Evolutionary conservation across 352 stramenopile species (phyloP), one percentile per base, ranked within the genome.

Genomic region (Vaucheria bursata): DNA sequence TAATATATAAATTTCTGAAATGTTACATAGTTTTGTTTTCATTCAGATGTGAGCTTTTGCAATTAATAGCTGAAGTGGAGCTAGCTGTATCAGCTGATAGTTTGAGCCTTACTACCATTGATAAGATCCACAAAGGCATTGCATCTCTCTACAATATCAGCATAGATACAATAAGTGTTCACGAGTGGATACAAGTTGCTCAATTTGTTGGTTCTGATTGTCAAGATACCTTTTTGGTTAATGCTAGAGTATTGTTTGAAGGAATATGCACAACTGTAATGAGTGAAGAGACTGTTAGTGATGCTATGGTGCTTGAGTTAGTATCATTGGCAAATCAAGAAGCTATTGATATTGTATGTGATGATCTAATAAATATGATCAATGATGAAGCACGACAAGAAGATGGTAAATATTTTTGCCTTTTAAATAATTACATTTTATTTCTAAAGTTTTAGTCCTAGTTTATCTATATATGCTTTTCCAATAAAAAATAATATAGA

Each of bases 351-450:
- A 64, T 82, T 71, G 77, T 82, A 32, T 82, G 77, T 59, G 77
- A 82, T 25, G 77, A 82, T 45, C 71, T 82, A 1, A 31, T 82
- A 7, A 82, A 82, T 35, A 82, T 82, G 77, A 82, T 82, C 6
- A 1, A 82, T 31, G 77, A 82, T 39, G 77, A 82, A 45, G 77
- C 77, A 33, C 35, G 34, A 2, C 66, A 80, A 3, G 66, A 68
- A n/a, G 25, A 45, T 36, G 75, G 75, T 35, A 40, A 74, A 34
- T n/a, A n/a, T n/a, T n/a, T n/a, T n/a, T n/a, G n/a, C n/a, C n/a
- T n/a, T n/a, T n/a, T n/a, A n/a, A n/a, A n/a, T n/a, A n/a, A n/a
- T n/a, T n/a, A n/a, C n/a, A n/a, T n/a, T n/a, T n/a, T n/a, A n/a
- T n/a, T n/a, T n/a, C n/a, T n/a, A n/a, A n/a, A n/a, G n/a, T n/a